phyloP scores from a whole-genome alignment of 2,329 filamentous ascomycete genomes.

The Akanthomyces lecanii region DNA sequence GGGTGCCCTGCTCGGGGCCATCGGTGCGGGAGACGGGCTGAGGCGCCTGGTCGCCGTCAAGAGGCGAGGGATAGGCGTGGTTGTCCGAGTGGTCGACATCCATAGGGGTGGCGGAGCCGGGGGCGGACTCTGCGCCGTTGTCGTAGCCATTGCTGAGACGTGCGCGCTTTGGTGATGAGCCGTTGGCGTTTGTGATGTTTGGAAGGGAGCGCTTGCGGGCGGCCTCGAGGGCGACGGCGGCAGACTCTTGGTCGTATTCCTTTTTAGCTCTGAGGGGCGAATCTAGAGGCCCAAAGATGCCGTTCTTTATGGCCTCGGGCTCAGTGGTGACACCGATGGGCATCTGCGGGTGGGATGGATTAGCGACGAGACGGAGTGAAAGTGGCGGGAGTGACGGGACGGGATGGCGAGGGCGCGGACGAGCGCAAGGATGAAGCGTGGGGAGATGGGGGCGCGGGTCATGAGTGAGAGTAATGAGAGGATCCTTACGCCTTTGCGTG shows the following conservation, averaged over 20 bases:
- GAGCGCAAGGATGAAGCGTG: slow-evolving; percentile 6
- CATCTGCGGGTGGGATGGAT: slow-evolving; percentile 35
- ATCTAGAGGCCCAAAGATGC: slow-evolving; percentile 55
- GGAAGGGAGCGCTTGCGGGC: slow-evolving; percentile 49
- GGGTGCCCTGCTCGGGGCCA: slow-evolving; percentile 60
- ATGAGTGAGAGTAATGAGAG: neutral
- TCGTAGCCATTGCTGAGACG: slow-evolving; percentile 61
- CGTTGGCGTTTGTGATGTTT: slow-evolving; percentile 51
- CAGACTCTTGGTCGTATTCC: slow-evolving; percentile 36
- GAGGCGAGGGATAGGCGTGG: slow-evolving; percentile 62
- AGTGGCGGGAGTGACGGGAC: too few species aligned
- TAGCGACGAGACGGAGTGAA: neutral
- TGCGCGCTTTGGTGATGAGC: slow-evolving; percentile 55
- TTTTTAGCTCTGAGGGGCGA: slow-evolving; percentile 40
- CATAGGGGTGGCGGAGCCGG: slow-evolving; percentile 51
- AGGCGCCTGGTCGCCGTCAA: slow-evolving; percentile 52
- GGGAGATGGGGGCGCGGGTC: neutral
- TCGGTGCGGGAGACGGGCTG: slow-evolving; percentile 53
- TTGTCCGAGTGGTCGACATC: slow-evolving; percentile 54
- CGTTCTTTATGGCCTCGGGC: slow-evolving; percentile 44
- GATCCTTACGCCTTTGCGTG: slow-evolving; percentile 44
- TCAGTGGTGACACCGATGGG: slow-evolving; percentile 44
- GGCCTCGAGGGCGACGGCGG: slow-evolving; percentile 37
- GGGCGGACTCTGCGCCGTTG: slow-evolving; percentile 31
- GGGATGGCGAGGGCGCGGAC: neutral